phyloP scores from a whole-genome alignment of 1,284 basidiomycete genomes.

The Heterobasidion occidentale region DNA sequence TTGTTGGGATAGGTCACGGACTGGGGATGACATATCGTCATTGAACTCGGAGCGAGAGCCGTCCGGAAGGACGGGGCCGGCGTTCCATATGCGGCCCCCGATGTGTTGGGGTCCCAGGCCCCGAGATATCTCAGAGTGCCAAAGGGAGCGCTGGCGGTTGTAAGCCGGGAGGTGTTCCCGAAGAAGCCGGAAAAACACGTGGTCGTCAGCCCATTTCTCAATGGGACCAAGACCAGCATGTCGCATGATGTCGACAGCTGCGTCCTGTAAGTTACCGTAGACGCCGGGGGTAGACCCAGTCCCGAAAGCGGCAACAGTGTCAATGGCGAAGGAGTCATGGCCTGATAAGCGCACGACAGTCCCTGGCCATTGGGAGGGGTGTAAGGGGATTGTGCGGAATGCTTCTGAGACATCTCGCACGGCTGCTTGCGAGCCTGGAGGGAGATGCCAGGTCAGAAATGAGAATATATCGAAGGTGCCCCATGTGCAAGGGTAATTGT shows the following conservation, averaged over 20 bases:
- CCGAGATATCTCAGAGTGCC: too few relatives aligned
- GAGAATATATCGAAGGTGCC: too few relatives aligned
- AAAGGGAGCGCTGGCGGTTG: too few relatives aligned
- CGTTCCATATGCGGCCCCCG: too few relatives aligned
- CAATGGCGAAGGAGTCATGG: constrained; percentile 18
- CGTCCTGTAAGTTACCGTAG: constrained; percentile 23
- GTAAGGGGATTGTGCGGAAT: constrained; percentile 24
- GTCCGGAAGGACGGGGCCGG: constrained; percentile 4
- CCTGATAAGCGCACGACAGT: constrained; percentile 16
- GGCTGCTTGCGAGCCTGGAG: too few relatives aligned
- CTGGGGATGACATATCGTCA: constrained; percentile 5
- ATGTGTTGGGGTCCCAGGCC: too few relatives aligned
- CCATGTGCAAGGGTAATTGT: too few relatives aligned
- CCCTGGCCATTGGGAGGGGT: constrained; percentile 25
- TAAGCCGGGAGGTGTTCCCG: constrained; percentile 12
- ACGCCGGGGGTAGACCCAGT: constrained; percentile 19
- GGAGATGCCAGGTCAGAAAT: too few relatives aligned
- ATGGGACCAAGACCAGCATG: constrained; percentile 23
- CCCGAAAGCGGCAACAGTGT: constrained; percentile 24
- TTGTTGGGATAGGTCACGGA: constrained; percentile 1
- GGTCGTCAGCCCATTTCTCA: constrained; percentile 33
- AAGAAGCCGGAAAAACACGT: constrained; percentile 25
- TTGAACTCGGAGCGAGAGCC: constrained; percentile 11
- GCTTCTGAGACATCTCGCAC: constrained; percentile 21
- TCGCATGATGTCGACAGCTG: constrained; percentile 20